A percentile compares a stretch with the other conserved stretches of the same genome.
These are phyloP conservation scores for Colletotrichum sp. DNA, from an alignment of 2,329 filamentous ascomycete species.

Conservation along the genomic window DNA sequence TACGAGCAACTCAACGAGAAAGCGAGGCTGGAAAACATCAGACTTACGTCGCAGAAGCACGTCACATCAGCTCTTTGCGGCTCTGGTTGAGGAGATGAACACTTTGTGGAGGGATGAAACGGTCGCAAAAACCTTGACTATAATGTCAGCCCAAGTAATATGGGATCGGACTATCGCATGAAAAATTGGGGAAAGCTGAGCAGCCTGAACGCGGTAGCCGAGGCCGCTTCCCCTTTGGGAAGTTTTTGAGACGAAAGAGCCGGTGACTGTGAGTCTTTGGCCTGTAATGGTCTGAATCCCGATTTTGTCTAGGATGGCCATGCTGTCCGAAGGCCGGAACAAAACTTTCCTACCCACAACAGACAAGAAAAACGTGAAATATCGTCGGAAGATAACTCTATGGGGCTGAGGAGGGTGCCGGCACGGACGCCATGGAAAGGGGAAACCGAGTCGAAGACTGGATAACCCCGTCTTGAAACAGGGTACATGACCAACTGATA, in stretches of 20 bases:
- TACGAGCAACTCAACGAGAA: background rate
- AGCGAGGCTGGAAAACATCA: background rate
- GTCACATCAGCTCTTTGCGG: constrained; percentile 1
- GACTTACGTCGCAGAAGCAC: constrained; percentile 2
- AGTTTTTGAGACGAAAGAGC: constrained; percentile 6
- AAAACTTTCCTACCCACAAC: background rate
- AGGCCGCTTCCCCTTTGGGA: background rate
- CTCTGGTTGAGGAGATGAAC: constrained; percentile 15
- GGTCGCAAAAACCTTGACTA: background rate
- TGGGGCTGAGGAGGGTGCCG: background rate
- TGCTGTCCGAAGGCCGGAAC: background rate
- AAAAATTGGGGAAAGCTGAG: background rate
- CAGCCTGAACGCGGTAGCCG: background rate
- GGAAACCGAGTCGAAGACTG: background rate
- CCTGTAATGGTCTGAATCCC: background rate
- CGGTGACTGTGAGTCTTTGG: background rate
- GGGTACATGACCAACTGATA: constrained; percentile 7
- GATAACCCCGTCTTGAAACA: constrained; percentile 19
- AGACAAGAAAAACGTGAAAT: constrained; percentile 6
- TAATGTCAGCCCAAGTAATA: constrained; percentile 3
- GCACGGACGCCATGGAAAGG: background rate
- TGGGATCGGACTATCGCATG: background rate
- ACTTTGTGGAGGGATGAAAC: constrained; percentile 13
- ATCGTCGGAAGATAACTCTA: constrained; percentile 18
- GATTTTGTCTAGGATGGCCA: background rate